Evolutionary conservation across 2,329 filamentous ascomycete genomes (phyloP), one percentile per base, ranked within the genome.

Genomic region (Penicillium olsonii): DNA sequence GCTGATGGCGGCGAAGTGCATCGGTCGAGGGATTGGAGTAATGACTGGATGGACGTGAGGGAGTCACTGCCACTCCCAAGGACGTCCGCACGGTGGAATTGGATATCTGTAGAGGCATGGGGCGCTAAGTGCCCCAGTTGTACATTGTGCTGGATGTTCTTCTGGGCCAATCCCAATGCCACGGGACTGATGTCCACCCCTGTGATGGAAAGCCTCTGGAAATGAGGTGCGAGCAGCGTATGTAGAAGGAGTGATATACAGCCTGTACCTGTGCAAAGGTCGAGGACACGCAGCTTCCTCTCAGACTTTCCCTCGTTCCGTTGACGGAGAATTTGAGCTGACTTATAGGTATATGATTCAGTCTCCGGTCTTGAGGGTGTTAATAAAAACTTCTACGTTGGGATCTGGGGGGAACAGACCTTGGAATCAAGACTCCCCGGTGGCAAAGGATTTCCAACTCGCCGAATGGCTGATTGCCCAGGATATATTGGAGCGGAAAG

Each of bases 391-490:
- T 11, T 39, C 15, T 12, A 12, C 5, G 20, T 44, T 39, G 9
- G 10, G 19, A 29, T 35, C 14, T 7, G 5, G 11, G 22, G 26
- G n/a, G 18, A 26, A 18, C 56, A 39, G 47, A 73, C 70, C 92
- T 82, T 29, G 94, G 94, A 56, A 97, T 95, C 48, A 99, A 75
- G 5, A 97, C 92, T 2, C 89, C 89, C 10, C 78, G 81, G 22
- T 76, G 77, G 65, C 92, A 96, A 46, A 79, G 73, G 38, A 99
- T 87, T 35, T 96, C 87, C 14, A 97, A 72, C 4, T 83, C 75
- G 0, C 92, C 92, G 71, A 99, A 97, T 2, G 87, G 94, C 68
- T 96, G 91, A 5, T 85, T 85, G 3, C 91, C 91, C 1, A 99
- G 75, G 18, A 97, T 79, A 66, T 97, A 97, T 68, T 97, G 94